phyloP scores from a whole-genome alignment of 495 filamentous ascomycete species.

The Aspergillus campestris region DNA sequence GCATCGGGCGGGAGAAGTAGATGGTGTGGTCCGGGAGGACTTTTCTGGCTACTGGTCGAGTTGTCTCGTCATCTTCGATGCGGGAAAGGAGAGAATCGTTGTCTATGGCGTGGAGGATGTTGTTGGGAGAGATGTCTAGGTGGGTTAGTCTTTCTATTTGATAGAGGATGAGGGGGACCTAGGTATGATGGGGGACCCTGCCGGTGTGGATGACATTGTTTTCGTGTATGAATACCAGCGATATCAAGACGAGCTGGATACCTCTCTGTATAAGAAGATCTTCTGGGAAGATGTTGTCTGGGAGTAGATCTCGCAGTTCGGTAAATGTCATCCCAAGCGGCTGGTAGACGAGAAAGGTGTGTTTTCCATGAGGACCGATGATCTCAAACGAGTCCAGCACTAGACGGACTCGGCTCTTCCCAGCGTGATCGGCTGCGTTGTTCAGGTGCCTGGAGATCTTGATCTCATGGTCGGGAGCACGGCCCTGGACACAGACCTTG shows the following conservation, averaged over 20 bases:
- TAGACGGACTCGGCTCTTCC: constrained; percentile 20
- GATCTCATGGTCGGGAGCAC: constrained; percentile 16
- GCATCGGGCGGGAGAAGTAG: constrained; percentile 18
- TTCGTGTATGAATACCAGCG: constrained; percentile 25
- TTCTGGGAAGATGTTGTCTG: constrained; percentile 21
- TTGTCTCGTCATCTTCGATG: constrained; percentile 19
- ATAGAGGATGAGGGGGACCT: no score
- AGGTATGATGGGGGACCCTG: no score
- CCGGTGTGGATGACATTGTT: constrained; percentile 28
- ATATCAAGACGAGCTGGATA: constrained; percentile 22
- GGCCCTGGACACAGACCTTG: constrained; percentile 24
- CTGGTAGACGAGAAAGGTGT: constrained; percentile 33
- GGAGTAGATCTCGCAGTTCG: constrained; percentile 19
- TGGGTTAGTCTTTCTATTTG: neutral
- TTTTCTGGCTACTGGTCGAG: constrained; percentile 16
- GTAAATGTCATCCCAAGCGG: constrained; percentile 31
- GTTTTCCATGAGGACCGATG: constrained; percentile 26
- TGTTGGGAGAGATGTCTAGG: constrained; percentile 18
- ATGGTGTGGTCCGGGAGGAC: constrained; percentile 13
- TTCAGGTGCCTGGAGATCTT: constrained; percentile 21
- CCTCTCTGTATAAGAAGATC: constrained; percentile 21
- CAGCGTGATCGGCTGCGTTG: constrained; percentile 17
- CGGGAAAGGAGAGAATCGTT: constrained; percentile 14
- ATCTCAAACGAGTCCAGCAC: constrained; percentile 31
- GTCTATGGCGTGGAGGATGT: constrained; percentile 16